A percentile compares a stretch with the other conserved stretches of the same genome.
phyloP scores from a whole-genome alignment of 805 yeast species.

The Spathaspora gorwiae region DNA sequence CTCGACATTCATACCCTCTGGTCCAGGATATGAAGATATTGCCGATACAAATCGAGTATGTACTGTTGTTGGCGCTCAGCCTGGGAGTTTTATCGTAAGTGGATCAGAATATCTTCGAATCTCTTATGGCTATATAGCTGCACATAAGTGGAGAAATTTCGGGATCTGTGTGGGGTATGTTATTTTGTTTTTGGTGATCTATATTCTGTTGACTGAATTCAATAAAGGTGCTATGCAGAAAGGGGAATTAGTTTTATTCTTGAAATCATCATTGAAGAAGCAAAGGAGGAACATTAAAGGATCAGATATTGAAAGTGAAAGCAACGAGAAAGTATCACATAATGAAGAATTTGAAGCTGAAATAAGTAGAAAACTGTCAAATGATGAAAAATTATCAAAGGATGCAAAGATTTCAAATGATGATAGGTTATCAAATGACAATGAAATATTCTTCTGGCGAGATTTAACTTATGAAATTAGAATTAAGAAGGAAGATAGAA shows the following conservation, averaged over 20 bases:
- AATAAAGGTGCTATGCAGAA: slow-evolving; percentile 40
- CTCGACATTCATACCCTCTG: slow-evolving; percentile 54
- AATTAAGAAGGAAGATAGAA: slow-evolving; percentile 34
- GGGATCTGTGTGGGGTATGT: slow-evolving; percentile 59
- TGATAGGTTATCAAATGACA: slow-evolving; percentile 4
- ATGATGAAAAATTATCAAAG: too few relatives aligned
- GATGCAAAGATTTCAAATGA: neutral
- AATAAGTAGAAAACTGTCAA: neutral
- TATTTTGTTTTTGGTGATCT: slow-evolving; percentile 34
- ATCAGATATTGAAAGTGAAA: slow-evolving; percentile 11
- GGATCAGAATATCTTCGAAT: slow-evolving; percentile 55
- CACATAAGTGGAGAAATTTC: slow-evolving; percentile 76
- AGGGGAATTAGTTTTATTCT: slow-evolving; percentile 32
- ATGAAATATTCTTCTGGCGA: slow-evolving; percentile 35
- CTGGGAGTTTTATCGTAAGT: slow-evolving; percentile 48
- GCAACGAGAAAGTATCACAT: slow-evolving; percentile 21
- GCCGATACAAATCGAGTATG: slow-evolving; percentile 45
- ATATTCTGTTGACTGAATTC: slow-evolving; percentile 29
- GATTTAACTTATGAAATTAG: slow-evolving; percentile 34
- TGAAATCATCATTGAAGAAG: slow-evolving; percentile 24
- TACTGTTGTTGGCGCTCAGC: slow-evolving; percentile 52
- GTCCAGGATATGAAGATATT: slow-evolving; percentile 45
- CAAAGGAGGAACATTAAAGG: slow-evolving; percentile 20
- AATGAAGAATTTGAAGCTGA: slow-evolving; percentile 24
- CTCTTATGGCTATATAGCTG: slow-evolving; percentile 47